Base-by-base conservation (phyloP, 148 eudicot species). In the Heliosperma pusillum region DNA sequence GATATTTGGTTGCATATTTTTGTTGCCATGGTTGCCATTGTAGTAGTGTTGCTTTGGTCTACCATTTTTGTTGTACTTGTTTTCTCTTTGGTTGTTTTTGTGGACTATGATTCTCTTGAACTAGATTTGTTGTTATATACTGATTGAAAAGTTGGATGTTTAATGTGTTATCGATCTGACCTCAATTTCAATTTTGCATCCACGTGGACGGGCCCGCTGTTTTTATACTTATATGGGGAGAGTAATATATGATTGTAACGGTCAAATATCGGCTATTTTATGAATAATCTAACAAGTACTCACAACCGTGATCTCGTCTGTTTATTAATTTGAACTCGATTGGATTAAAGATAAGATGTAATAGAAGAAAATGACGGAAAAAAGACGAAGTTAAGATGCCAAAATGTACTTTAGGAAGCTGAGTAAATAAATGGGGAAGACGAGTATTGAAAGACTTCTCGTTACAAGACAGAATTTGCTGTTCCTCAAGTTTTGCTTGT, bases 1-100 rank as follows among this genome's bases (percentile, higher is more conserved):
- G 88, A 79, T 65, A 94, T 88, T 78, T 87, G 91, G 72, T 67
- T 75, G 90, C 98, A 90, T 52, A 94, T 91, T 79, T 87, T 83
- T 55, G 88, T 40, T 75, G 97, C 93, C 74, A 90, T 78, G 16
- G 78, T 59, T 64, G 88, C 66, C 63, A 75, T 77, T 66, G 81
- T 21, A 4, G 81, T 21, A 4, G 58, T 22, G 26, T 69, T 53
- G 67, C 33, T 76, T 12, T 80, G 58, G 76, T 83, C 84, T 17
- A 56, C 85, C 86, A 84, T 75, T 69, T 50, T 73, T 42, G 10
- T 73, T 42, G 10, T 27, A 20, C 58, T 45, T 55, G 1, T 24
- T 15, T 21, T 59, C 21, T 69, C 57, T 69, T 17, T 50, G 20
- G 26, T 21, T 24, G 13, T 10, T 40, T 42, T 21, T 24, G 17